Percentiles rank a stretch among this genome's conserved stretches.
These are phyloP conservation scores for Alternaria sp. DNA, from an alignment of 2,329 filamentous ascomycete species.

Conservation along the genomic window DNA sequence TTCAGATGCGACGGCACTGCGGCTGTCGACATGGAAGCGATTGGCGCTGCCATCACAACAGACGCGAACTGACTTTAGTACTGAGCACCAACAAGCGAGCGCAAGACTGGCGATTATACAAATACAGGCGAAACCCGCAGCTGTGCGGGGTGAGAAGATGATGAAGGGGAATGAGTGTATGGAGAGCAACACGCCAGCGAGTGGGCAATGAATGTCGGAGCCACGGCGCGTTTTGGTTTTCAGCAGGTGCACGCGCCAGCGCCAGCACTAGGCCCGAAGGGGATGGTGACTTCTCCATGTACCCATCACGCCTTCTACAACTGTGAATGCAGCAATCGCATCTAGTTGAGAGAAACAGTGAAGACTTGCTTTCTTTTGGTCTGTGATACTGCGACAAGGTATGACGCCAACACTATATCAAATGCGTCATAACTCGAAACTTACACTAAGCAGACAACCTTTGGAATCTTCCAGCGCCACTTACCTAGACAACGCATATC, in stretches of 20 bases:
- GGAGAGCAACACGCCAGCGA: constrained; percentile 16
- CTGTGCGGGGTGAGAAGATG: constrained; percentile 25
- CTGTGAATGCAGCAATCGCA: constrained; percentile 9
- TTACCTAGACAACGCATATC: not conserved
- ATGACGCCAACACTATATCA: not conserved
- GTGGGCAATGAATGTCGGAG: constrained; percentile 7
- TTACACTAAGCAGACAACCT: not conserved
- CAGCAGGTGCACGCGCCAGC: constrained; percentile 11
- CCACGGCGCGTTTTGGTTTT: constrained; percentile 15
- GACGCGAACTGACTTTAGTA: constrained; percentile 25
- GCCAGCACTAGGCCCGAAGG: constrained; percentile 24
- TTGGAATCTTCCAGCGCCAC: not conserved
- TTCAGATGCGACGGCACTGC: constrained; percentile 38
- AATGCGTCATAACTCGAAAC: not conserved
- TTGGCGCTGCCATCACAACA: constrained; percentile 29
- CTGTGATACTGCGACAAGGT: not conserved
- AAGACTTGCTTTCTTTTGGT: not conserved
- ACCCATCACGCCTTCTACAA: constrained; percentile 14
- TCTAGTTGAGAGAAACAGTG: not conserved
- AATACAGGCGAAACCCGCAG: constrained; percentile 34
- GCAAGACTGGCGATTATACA: constrained; percentile 28
- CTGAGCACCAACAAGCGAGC: constrained; percentile 20
- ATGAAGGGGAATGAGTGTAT: constrained; percentile 32
- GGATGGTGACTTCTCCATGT: constrained; percentile 6
- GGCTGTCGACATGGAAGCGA: constrained; percentile 40